Percentiles rank a stretch among this genome's conserved stretches.
These are phyloP conservation scores for Mollisia scopiformis DNA, from an alignment of 2,329 filamentous ascomycete genomes.

Conservation along the genomic window DNA sequence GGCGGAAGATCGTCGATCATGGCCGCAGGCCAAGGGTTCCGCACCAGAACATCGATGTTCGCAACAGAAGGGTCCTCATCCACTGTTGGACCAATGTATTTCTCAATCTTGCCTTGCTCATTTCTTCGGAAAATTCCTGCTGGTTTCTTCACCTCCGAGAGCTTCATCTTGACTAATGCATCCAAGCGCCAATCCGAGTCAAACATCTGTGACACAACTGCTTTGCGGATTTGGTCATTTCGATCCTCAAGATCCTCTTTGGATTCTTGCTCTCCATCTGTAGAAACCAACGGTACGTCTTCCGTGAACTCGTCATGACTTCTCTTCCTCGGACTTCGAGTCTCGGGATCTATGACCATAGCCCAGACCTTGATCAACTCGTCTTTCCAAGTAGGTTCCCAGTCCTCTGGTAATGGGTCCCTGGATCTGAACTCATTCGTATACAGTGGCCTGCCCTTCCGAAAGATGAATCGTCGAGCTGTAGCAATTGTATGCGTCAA, in stretches of 20 bases:
- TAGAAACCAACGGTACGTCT: not conserved
- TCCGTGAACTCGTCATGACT: constrained; percentile 51
- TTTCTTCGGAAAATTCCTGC: constrained; percentile 72
- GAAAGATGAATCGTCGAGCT: constrained; percentile 81
- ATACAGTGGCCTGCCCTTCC: constrained; percentile 76
- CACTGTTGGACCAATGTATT: constrained; percentile 71
- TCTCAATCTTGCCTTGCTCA: constrained; percentile 64
- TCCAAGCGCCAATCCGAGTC: constrained; percentile 76
- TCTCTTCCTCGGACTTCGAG: constrained; percentile 43
- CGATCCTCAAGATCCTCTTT: constrained; percentile 41
- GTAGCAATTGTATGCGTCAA: constrained; percentile 81
- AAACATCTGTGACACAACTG: constrained; percentile 77
- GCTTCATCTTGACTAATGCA: constrained; percentile 65
- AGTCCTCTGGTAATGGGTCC: constrained; percentile 31
- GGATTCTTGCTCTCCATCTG: constrained; percentile 32
- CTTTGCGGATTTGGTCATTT: constrained; percentile 56
- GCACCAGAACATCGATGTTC: constrained; percentile 71
- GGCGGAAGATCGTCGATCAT: constrained; percentile 66
- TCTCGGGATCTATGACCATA: constrained; percentile 58
- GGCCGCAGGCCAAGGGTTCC: constrained; percentile 79
- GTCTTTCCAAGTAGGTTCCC: constrained; percentile 73
- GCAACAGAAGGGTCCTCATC: constrained; percentile 52
- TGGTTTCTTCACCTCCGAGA: constrained; percentile 69
- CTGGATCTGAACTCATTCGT: constrained; percentile 62
- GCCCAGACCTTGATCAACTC: constrained; percentile 83